Percentiles rank a stretch among this genome's conserved stretches.
Evolutionary conservation across 2,329 filamentous ascomycete genomes (phyloP).

Genomic region (Phoma herbarum): DNA sequence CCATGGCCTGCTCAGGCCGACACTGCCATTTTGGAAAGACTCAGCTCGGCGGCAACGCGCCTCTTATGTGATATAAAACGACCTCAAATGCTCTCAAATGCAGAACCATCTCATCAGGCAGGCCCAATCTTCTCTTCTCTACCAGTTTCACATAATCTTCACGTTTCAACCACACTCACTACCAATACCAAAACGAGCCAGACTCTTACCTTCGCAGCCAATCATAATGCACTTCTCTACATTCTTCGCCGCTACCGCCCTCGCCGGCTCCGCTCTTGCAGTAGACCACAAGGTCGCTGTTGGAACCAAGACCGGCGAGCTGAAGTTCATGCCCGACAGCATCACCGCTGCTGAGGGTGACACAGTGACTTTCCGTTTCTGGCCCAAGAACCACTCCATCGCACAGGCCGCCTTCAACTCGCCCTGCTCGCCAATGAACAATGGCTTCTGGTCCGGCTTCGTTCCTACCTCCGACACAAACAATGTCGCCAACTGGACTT

Average conservation of each 20-base stretch:
- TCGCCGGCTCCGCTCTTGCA: conserved; percentile 43
- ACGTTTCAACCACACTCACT: conserved; percentile 25
- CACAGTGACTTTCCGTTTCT: conserved; percentile 51
- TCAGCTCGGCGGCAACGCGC: conserved; percentile 37
- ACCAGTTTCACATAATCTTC: conserved; percentile 37
- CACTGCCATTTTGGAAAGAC: conserved; percentile 30
- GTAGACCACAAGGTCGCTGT: conserved; percentile 47
- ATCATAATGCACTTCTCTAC: conserved; percentile 53
- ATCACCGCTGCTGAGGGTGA: conserved; percentile 49
- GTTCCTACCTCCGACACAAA: conserved; percentile 40
- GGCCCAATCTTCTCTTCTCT: conserved; percentile 43
- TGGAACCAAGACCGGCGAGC: conserved; percentile 35
- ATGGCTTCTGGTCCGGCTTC: conserved; percentile 52
- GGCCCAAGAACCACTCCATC: conserved; percentile 52
- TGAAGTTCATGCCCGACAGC: conserved; percentile 49
- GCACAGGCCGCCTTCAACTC: conserved; percentile 47
- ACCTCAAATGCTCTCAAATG: conserved; percentile 45
- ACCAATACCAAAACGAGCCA: conserved; percentile 44
- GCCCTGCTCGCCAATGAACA: conserved; percentile 46
- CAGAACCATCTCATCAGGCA: conserved; percentile 45
- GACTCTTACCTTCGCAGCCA: conserved; percentile 38
- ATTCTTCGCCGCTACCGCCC: conserved; percentile 43
- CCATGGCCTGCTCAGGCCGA: conserved; percentile 39
- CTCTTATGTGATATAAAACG: conserved; percentile 46
- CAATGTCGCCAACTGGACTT: conserved; percentile 38